A percentile compares a stretch with the other conserved stretches of the same genome.
Conservation (phyloP, 2,329 filamentous ascomycete genomes). For the Knoxdaviesia proteae region DNA sequence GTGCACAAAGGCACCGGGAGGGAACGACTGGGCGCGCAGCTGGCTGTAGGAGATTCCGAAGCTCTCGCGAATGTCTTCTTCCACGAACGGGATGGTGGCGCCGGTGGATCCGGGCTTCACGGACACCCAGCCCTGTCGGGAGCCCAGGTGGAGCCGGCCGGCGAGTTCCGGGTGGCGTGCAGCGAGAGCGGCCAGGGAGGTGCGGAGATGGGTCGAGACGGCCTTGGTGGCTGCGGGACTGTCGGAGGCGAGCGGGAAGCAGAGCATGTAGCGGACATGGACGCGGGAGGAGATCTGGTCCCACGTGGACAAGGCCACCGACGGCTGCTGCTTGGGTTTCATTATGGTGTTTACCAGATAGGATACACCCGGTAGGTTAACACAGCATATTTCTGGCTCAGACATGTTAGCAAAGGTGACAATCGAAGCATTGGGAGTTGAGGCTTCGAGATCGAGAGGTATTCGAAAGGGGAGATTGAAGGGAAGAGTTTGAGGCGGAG, state of each 20-base stretch:
- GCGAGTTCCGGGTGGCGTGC: constrained; percentile 10
- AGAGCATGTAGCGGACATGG: constrained; percentile 7
- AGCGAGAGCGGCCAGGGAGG: constrained; percentile 4
- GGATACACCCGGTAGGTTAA: background rate
- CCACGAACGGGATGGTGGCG: constrained; percentile 7
- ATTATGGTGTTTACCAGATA: background rate
- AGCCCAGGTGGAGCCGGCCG: constrained; percentile 8
- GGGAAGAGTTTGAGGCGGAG: background rate
- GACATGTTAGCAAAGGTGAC: background rate
- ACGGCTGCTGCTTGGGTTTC: background rate
- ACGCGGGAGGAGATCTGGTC: constrained; percentile 6
- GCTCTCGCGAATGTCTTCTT: constrained; percentile 5
- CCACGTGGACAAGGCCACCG: constrained; percentile 5
- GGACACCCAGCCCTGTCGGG: constrained; percentile 5
- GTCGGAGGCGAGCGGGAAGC: constrained; percentile 7
- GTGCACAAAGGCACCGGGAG: constrained; percentile 11
- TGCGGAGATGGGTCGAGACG: background rate
- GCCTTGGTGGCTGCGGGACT: background rate
- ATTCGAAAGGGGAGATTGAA: background rate
- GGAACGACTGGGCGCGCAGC: constrained; percentile 10
- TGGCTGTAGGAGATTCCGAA: constrained; percentile 10
- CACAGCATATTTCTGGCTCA: constrained; percentile 1
- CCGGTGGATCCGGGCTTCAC: constrained; percentile 5
- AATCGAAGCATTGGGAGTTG: background rate
- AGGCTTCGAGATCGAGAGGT: background rate